These are phyloP conservation scores for Punica granatum DNA, from an alignment of 345 rosid genomes.

Conservation along the genomic window DNA sequence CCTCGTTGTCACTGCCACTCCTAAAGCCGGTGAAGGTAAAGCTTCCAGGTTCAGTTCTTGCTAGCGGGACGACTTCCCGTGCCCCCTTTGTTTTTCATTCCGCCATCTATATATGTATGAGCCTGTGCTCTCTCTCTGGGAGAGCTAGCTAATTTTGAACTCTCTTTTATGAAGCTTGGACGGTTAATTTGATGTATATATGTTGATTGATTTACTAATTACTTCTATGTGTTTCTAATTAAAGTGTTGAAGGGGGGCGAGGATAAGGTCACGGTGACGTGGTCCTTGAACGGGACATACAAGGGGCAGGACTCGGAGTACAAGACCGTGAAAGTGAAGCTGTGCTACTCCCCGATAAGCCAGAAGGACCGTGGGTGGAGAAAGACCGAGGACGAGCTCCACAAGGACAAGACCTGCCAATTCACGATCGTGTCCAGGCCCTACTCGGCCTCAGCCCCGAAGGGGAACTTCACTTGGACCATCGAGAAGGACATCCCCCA, in stretches of 20 bases:
- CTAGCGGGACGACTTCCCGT: no score
- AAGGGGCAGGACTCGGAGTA: constrained; percentile 33
- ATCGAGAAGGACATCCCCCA: constrained; percentile 46
- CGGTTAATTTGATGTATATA: no score
- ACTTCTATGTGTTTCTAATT: not conserved
- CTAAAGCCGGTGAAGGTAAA: constrained; percentile 34
- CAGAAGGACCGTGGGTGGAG: constrained; percentile 77
- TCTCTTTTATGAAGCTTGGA: no score
- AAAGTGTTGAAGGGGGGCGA: constrained; percentile 46
- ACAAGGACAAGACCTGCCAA: constrained; percentile 64
- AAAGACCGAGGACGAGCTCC: constrained; percentile 38
- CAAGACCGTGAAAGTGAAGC: constrained; percentile 39
- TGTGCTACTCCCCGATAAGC: constrained; percentile 70
- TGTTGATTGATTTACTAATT: not conserved
- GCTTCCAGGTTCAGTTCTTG: not conserved
- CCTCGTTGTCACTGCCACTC: constrained; percentile 30
- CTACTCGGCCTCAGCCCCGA: constrained; percentile 16
- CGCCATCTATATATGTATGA: not conserved
- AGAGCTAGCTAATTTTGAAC: no score
- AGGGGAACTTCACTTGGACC: constrained; percentile 33
- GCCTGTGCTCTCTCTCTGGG: no score
- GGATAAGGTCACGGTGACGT: constrained; percentile 44
- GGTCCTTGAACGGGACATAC: constrained; percentile 41
- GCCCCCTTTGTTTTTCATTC: no score
- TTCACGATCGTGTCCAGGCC: constrained; percentile 32